phyloP scores from a whole-genome alignment of 192 early-diverging fungal genomes.

The Coemansia sp. region DNA sequence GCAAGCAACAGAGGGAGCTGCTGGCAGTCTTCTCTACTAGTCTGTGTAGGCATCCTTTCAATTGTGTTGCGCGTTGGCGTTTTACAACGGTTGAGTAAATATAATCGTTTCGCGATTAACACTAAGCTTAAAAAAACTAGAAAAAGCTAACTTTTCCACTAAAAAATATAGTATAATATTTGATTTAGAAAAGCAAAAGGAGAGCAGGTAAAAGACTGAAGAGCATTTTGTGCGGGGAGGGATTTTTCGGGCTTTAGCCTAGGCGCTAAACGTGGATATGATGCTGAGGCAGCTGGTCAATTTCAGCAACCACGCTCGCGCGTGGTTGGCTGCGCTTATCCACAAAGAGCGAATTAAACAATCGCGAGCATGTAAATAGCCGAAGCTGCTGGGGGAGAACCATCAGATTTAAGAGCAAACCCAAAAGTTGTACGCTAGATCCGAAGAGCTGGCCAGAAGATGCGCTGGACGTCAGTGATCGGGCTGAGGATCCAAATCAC shows the following conservation, averaged over 20 bases:
- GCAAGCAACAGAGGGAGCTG: not conserved
- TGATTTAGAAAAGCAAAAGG: not conserved
- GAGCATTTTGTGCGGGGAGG: not conserved
- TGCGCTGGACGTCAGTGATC: not conserved
- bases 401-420: not conserved
- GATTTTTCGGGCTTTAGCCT: not conserved
- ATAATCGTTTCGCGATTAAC: not conserved
- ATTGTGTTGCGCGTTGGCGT: not conserved
- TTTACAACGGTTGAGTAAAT: not conserved
- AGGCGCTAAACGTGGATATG: constrained; percentile 5
- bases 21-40: not conserved
- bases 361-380: constrained; percentile 1
- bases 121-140: not conserved
- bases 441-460: not conserved
- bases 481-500: not conserved
- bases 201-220: not conserved
- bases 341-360: not conserved
- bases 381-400: not conserved
- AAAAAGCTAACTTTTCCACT: not conserved
- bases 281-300: not conserved
- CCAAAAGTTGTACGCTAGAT: not conserved
- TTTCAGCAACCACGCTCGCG: not conserved
- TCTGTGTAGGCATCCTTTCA: not conserved
- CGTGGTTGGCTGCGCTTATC: constrained; percentile 2
- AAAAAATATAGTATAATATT: no score